A percentile compares a stretch with the other conserved stretches of the same genome.
Conservation (phyloP, 2,329 filamentous ascomycete species). For the Polychaeton citri region DNA sequence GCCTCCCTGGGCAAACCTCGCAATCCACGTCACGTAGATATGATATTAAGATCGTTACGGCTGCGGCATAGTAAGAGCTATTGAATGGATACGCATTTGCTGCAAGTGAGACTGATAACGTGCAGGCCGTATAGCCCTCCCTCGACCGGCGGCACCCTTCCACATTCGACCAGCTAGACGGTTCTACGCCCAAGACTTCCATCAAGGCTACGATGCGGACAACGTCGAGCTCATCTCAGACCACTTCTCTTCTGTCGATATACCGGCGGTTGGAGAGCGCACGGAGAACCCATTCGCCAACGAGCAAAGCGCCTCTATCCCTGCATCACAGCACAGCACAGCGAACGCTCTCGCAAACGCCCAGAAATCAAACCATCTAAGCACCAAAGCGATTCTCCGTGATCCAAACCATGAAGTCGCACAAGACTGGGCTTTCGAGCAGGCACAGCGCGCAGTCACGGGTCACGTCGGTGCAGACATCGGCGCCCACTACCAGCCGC, state of each 20-base stretch:
- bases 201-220: slow-evolving; percentile 8
- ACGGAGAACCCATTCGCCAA: neutral
- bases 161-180: slow-evolving; percentile 20
- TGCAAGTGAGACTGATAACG: slow-evolving; percentile 2
- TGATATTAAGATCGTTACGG: slow-evolving; percentile 31
- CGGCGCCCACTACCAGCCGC: slow-evolving; percentile 48
- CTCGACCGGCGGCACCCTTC: slow-evolving; percentile 18
- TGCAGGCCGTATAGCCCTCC: slow-evolving; percentile 27
- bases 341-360: slow-evolving; percentile 9
- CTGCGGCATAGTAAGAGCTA: slow-evolving; percentile 24
- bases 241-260: neutral
- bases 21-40: slow-evolving; percentile 7
- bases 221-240: neutral
- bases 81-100: neutral
- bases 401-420: slow-evolving; percentile 22
- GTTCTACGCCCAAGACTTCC: slow-evolving; percentile 23
- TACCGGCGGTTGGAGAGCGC: slow-evolving; percentile 1
- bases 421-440: slow-evolving; percentile 29
- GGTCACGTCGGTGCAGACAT: slow-evolving; percentile 26
- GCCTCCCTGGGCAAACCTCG: neutral
- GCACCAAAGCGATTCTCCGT: slow-evolving; percentile 18
- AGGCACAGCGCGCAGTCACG: slow-evolving; percentile 26
- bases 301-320: slow-evolving; percentile 2
- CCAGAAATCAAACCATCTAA: slow-evolving; percentile 19
- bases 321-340: slow-evolving; percentile 1